phyloP scores from a whole-genome alignment of 2,329 filamentous ascomycete species.

The Penicillium sp. region DNA sequence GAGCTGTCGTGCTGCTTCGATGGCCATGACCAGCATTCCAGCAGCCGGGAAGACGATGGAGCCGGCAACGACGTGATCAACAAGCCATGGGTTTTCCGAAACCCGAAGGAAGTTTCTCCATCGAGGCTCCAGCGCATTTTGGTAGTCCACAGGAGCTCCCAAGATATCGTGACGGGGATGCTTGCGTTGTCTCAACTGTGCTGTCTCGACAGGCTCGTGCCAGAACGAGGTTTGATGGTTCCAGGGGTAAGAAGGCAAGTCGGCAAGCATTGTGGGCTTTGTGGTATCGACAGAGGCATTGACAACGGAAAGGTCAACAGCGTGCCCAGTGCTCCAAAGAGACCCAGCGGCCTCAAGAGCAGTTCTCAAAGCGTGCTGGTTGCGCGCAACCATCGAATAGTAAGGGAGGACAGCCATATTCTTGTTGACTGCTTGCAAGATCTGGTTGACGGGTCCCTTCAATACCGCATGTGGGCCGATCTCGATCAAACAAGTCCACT shows the following conservation, averaged over 20 bases:
- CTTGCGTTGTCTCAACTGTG: constrained; percentile 27
- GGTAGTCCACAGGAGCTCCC: constrained; percentile 22
- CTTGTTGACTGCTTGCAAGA: constrained; percentile 10
- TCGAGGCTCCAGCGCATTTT: constrained; percentile 28
- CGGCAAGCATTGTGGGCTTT: constrained; percentile 13
- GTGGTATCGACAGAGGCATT: constrained; percentile 10
- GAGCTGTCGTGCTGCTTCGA: constrained; percentile 24
- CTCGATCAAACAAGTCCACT: constrained; percentile 24
- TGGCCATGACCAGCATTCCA: constrained; percentile 25
- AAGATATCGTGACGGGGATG: constrained; percentile 27
- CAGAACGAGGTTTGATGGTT: constrained; percentile 44
- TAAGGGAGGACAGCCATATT: constrained; percentile 13
- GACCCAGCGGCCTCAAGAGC: constrained; percentile 10
- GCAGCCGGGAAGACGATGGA: constrained; percentile 28
- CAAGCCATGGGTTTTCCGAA: constrained; percentile 44
- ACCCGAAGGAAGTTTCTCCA: constrained; percentile 49
- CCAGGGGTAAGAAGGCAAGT: constrained; percentile 47
- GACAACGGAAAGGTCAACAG: constrained; percentile 11
- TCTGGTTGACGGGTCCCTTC: constrained; percentile 26
- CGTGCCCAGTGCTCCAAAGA: constrained; percentile 18
- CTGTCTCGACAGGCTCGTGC: constrained; percentile 32
- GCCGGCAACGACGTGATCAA: constrained; percentile 43
- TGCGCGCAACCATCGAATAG: constrained; percentile 11
- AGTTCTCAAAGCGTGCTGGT: constrained; percentile 12
- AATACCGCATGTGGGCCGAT: constrained; percentile 34